phyloP scores from a whole-genome alignment of 2,329 filamentous ascomycete species.

The Xylariaceae sp. region DNA sequence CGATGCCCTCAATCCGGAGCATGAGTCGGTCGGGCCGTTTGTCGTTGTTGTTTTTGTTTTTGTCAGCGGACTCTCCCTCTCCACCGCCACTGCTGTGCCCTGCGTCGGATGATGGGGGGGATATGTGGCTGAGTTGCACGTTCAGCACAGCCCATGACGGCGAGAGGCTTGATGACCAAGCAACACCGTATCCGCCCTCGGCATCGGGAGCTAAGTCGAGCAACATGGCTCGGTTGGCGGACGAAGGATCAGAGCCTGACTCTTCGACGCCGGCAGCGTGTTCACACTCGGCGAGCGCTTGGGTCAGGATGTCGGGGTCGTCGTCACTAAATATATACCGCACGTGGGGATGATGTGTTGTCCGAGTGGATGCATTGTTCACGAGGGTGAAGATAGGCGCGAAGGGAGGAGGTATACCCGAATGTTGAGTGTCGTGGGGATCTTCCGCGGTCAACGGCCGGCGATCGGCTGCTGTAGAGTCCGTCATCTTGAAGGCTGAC shows the following conservation, averaged over 20 bases:
- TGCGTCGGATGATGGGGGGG: constrained; percentile 41
- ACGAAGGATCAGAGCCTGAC: constrained; percentile 35
- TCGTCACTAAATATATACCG: constrained; percentile 96
- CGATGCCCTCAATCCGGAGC: constrained; percentile 66
- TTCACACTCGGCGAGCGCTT: constrained; percentile 60
- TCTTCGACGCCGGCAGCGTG: constrained; percentile 40
- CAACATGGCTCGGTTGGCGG: constrained; percentile 55
- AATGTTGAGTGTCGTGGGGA: constrained; percentile 27
- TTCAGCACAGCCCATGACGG: constrained; percentile 70
- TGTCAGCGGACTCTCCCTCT: constrained; percentile 31
- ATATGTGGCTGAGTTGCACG: constrained; percentile 52
- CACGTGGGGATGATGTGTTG: constrained; percentile 82
- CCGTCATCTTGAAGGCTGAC: constrained; percentile 37
- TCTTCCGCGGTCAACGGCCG: constrained; percentile 28
- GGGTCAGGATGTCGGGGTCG: constrained; percentile 77
- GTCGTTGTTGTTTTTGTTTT: constrained; percentile 27
- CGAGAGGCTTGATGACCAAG: constrained; percentile 74
- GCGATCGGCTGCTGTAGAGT: constrained; percentile 30
- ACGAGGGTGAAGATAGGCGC: constrained; percentile 86
- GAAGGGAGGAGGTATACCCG: constrained; percentile 54
- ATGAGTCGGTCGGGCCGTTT: constrained; percentile 56
- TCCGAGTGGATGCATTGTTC: constrained; percentile 73
- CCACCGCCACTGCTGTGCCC: constrained; percentile 44
- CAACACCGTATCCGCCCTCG: constrained; percentile 59
- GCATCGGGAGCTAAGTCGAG: constrained; percentile 57